Conservation (phyloP, 345 rosid genomes). For the Geranium rotundifolium region DNA sequence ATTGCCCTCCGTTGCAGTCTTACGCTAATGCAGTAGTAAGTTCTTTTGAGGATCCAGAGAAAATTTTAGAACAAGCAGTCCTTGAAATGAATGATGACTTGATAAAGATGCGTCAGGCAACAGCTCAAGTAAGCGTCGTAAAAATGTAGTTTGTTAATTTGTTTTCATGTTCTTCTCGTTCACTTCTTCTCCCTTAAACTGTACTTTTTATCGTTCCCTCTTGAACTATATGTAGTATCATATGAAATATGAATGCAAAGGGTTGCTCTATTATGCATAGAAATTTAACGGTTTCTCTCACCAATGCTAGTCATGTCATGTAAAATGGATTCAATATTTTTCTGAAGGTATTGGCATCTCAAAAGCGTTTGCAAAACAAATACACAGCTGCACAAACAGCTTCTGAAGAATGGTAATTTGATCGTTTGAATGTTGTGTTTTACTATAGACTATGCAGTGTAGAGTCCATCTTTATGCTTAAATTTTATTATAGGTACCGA, state of each 20-base stretch:
- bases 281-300: too few species aligned
- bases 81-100: constrained; percentile 79
- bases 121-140: constrained; percentile 55
- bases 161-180: too few species aligned
- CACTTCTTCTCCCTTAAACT: too few species aligned
- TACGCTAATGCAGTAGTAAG: constrained; percentile 65
- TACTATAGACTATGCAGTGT: neutral
- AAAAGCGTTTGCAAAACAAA: constrained; percentile 63
- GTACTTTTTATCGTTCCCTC: too few species aligned
- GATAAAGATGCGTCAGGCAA: constrained; percentile 76
- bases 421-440: constrained; percentile 2
- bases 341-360: constrained; percentile 63
- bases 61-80: constrained; percentile 65
- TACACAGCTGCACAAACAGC: constrained; percentile 60
- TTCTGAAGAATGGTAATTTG: constrained; percentile 59
- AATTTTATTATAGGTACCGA: constrained; percentile 40
- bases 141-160: neutral
- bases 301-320: too few species aligned
- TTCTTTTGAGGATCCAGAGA: constrained; percentile 74
- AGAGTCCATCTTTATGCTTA: neutral
- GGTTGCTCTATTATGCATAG: too few species aligned
- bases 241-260: too few species aligned
- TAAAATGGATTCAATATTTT: neutral
- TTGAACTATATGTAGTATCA: too few species aligned
- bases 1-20: constrained; percentile 31